phyloP scores from a whole-genome alignment of 2,329 filamentous ascomycete species.

The Phyllosticta citriasiana region DNA sequence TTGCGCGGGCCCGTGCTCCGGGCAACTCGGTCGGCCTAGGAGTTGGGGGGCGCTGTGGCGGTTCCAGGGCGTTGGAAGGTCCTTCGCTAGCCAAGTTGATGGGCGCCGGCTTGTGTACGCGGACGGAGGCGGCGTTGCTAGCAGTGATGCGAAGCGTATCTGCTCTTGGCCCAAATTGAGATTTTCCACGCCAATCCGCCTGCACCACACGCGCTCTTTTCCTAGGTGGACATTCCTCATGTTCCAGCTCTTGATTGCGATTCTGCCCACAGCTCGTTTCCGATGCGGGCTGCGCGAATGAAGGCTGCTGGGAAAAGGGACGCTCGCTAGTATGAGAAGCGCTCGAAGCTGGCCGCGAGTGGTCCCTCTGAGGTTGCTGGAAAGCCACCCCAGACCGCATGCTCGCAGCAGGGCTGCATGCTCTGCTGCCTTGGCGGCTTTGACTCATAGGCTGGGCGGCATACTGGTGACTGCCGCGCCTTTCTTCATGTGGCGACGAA shows the following conservation, averaged over 20 bases:
- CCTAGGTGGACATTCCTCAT: constrained; percentile 48
- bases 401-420: constrained; percentile 36
- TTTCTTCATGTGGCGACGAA: constrained; percentile 18
- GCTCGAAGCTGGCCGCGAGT: constrained; percentile 29
- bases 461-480: constrained; percentile 18
- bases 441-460: constrained; percentile 17
- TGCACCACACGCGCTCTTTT: constrained; percentile 75
- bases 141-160: constrained; percentile 84
- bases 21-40: constrained; percentile 51
- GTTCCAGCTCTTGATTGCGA: constrained; percentile 15
- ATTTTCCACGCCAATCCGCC: constrained; percentile 61
- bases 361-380: constrained; percentile 21
- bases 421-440: constrained; percentile 28
- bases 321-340: constrained; percentile 26
- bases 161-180: constrained; percentile 59
- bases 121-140: constrained; percentile 79
- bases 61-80: constrained; percentile 49
- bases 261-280: constrained; percentile 13
- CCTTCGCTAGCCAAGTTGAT: constrained; percentile 38
- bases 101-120: constrained; percentile 67
- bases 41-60: constrained; percentile 66
- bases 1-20: constrained; percentile 17
- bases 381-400: constrained; percentile 25
- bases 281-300: background rate
- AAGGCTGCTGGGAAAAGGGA: background rate